Evolutionary conservation across 1,284 basidiomycete genomes (phyloP).

Genomic region (Cerrena zonata): DNA sequence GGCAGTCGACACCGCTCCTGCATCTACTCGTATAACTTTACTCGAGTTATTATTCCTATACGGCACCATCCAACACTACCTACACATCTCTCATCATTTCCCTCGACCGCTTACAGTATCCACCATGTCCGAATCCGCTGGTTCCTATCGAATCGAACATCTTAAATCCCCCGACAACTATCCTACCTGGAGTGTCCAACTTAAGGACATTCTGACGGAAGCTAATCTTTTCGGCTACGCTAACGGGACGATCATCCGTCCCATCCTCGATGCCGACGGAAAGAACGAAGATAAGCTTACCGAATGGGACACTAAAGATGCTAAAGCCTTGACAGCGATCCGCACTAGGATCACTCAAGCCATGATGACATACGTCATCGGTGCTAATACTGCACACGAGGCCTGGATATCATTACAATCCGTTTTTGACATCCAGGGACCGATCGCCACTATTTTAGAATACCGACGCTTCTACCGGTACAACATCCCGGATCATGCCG

Average conservation of each 20-base stretch:
- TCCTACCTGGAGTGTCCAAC: slow-evolving; percentile 24
- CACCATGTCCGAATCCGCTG: no score
- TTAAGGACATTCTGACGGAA: slow-evolving; percentile 27
- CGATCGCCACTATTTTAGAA: slow-evolving; percentile 12
- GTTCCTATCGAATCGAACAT: slow-evolving; percentile 6
- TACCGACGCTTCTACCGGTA: neutral
- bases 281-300: slow-evolving; percentile 5
- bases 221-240: slow-evolving; percentile 17
- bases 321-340: slow-evolving; percentile 23
- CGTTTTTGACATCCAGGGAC: slow-evolving; percentile 22
- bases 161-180: slow-evolving; percentile 4
- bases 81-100: no score
- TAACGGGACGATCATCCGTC: slow-evolving; percentile 3
- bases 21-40: no score
- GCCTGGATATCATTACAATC: slow-evolving; percentile 23
- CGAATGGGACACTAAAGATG: slow-evolving; percentile 21
- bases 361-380: slow-evolving; percentile 20
- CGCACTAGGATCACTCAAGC: slow-evolving; percentile 18
- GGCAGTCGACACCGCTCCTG: no score
- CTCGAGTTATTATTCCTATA: no score
- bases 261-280: slow-evolving; percentile 4
- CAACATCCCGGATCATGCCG: neutral
- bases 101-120: no score
- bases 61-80: no score
- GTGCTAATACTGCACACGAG: slow-evolving; percentile 14